Percentiles rank a stretch among this genome's conserved stretches.
Conservation (phyloP, 371 early-diverging fungal genomes). For the Chytridiales sp. region DNA sequence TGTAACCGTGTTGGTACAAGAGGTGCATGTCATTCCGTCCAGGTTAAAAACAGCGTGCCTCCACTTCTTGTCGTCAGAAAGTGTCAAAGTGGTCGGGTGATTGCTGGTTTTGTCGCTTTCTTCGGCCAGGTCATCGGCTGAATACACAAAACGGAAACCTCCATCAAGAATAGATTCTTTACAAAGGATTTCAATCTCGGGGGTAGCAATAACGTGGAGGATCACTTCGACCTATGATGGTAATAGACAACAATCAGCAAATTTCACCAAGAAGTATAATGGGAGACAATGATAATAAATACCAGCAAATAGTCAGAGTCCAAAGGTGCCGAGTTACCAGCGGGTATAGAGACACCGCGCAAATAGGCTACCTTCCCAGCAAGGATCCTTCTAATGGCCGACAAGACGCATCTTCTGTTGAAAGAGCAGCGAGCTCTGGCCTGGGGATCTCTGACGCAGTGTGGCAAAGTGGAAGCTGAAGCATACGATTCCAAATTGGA, state of each 20-base stretch:
- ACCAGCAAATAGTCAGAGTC: neutral
- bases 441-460: constrained; percentile 4
- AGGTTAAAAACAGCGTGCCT: constrained; percentile 1
- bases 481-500: too few relatives aligned
- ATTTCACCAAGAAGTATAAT: neutral
- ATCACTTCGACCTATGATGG: too few relatives aligned
- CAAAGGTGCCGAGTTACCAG: neutral
- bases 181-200: too few relatives aligned
- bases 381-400: constrained; percentile 4
- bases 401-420: constrained; percentile 4
- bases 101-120: too few relatives aligned
- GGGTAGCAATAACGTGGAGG: too few relatives aligned
- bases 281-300: constrained; percentile 10
- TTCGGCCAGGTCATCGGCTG: too few relatives aligned
- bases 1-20: constrained; percentile 1
- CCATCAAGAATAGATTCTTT: too few relatives aligned
- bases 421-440: neutral
- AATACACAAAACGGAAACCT: neutral
- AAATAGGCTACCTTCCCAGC: constrained; percentile 2
- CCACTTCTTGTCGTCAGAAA: too few relatives aligned
- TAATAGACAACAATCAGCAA: neutral
- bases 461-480: constrained; percentile 13
- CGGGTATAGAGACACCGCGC: constrained; percentile 6
- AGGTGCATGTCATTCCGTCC: constrained; percentile 11
- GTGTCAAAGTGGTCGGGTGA: too few relatives aligned